Evolutionary conservation across 208 protist species (phyloP), one percentile per base, ranked within the genome.

Genomic region (Balamuthia mandrillaris): DNA sequence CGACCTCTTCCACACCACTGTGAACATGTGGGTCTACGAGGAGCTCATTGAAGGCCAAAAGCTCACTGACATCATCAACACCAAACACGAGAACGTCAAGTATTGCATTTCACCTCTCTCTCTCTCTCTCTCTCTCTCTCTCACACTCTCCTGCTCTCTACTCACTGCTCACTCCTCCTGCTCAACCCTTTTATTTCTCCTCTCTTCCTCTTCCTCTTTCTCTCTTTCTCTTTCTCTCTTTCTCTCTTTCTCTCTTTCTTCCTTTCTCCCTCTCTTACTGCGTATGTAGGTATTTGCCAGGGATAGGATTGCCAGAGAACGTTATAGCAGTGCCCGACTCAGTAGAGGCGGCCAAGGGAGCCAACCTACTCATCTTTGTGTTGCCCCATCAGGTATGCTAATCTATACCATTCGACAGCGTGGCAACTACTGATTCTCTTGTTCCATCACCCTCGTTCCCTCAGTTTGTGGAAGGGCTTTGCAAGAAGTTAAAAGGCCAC

Each of bases 41-140:
- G 92, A 94, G 66, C 47, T 85, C 29, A 70, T 93, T 16, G 63
- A 92, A 27, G 91, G 91, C 10, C 47, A 52, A 9, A 91, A 92
- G 60, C 88, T 94, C 12, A 92, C 88, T 10, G 86, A 92, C 0
- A 92, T 92, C 66, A 94, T 93, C 84, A 93, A 93, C 85, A 49
- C 21, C 14, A 4, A 58, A 29, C 70, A 79, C 70, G 70, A 79
- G 70, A 79, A 79, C 70, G 70, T 79, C 29, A 79, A 79, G 45
- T 77, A 88, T 54, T 42, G 33, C 29, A 4, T 10, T 27, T n/a
- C 27, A 12, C 3, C 6, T 5, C 3, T 79, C 5, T 10, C 29
- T 5, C 29, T 70, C 24, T 10, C 61, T 5, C 29, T 70, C 24
- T 5, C 47, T 10, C 47, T n/a, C 18, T 52, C 47, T 18, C 10